These are phyloP conservation scores for Terana coerulea DNA, from an alignment of 768 basidiomycete genomes.

Conservation along the genomic window DNA sequence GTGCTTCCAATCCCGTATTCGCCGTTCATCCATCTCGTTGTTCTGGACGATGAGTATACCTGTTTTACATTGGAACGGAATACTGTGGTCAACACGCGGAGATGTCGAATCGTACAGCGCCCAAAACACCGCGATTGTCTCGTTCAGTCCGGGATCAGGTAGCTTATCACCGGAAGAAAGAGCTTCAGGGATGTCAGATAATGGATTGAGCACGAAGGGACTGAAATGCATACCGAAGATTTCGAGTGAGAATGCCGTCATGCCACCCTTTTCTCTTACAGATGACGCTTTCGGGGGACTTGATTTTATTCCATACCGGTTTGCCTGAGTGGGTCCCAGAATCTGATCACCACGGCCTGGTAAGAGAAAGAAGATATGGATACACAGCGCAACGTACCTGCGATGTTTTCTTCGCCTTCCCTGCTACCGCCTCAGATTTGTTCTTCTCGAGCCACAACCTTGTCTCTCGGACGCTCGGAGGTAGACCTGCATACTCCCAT, in stretches of 20 bases:
- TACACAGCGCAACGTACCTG: slow-evolving; percentile 39
- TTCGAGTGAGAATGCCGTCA: slow-evolving; percentile 82
- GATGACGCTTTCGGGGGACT: slow-evolving; percentile 40
- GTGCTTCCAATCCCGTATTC: slow-evolving; percentile 41
- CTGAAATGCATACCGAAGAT: slow-evolving; percentile 65
- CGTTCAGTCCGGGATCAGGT: slow-evolving; percentile 65
- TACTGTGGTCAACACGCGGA: slow-evolving; percentile 33
- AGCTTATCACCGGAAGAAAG: slow-evolving; percentile 54
- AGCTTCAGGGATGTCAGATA: slow-evolving; percentile 36
- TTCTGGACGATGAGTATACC: slow-evolving; percentile 55
- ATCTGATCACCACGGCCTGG: slow-evolving; percentile 45
- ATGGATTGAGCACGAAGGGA: too few species aligned
- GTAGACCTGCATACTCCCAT: slow-evolving; percentile 78
- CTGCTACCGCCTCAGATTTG: slow-evolving; percentile 17
- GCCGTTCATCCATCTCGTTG: slow-evolving; percentile 33
- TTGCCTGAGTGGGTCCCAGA: slow-evolving; percentile 72
- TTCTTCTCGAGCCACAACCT: slow-evolving; percentile 46
- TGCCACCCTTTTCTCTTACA: slow-evolving; percentile 60
- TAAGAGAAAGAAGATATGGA: slow-evolving; percentile 1
- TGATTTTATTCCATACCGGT: slow-evolving; percentile 63
- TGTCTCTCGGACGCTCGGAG: slow-evolving; percentile 58
- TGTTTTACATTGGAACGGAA: slow-evolving; percentile 29
- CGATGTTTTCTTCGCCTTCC: slow-evolving; percentile 34
- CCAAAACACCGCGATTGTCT: slow-evolving; percentile 70
- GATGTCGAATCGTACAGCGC: slow-evolving; percentile 53